Base-by-base conservation (phyloP, 1,284 basidiomycete genomes). In the Cutaneotrichosporon cavernicola region DNA sequence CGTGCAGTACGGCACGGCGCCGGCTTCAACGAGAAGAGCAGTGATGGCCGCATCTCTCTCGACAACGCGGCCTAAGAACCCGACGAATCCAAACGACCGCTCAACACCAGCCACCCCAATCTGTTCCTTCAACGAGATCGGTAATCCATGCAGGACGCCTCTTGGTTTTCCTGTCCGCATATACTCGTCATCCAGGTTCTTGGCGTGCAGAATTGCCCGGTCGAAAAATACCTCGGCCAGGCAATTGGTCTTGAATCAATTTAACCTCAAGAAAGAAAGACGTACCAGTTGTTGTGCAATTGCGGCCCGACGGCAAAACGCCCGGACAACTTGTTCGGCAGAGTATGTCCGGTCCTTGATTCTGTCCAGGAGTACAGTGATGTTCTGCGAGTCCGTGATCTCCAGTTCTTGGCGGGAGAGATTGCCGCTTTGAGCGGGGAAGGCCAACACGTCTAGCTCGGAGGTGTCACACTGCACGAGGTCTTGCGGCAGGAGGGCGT, bases 251-350 rank as follows among this genome's bases (percentile, higher is more conserved):
- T 49, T 3, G n/a, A 1, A n/a, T 49, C 47, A 49, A 21, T 21
- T 4, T 6, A 18, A 6, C n/a, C n/a, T n/a, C n/a, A 6, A 26
- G 6, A n/a, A n/a, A 7, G n/a, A 5, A 0, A 26, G 47, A 22
- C 47, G n/a, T 13, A 49, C 47, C 13, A 91, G 79, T 74, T 92
- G 91, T 63, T 92, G 91, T 0, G 91, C 90, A 58, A 92, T 79
- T 49, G 90, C 83, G 0, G 91, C 89, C 26, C 90, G 83, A 80
- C 92, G 92, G 75, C 86, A 86, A 76, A 89, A 92, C 0, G 90
- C 79, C 6, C 63, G 31, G 7, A 65, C 69, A 5, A 69, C 65
- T 56, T 57, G 71, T 40, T 69, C 67, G 22, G 66, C 63, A 30
- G 56, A 70, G 53, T 69, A 58, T 49, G 64, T 60, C 4, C 67